Evolutionary conservation across 768 basidiomycete genomes (phyloP), one percentile per base, ranked within the genome.

Genomic region (Gloeopeniophorella convolvens): DNA sequence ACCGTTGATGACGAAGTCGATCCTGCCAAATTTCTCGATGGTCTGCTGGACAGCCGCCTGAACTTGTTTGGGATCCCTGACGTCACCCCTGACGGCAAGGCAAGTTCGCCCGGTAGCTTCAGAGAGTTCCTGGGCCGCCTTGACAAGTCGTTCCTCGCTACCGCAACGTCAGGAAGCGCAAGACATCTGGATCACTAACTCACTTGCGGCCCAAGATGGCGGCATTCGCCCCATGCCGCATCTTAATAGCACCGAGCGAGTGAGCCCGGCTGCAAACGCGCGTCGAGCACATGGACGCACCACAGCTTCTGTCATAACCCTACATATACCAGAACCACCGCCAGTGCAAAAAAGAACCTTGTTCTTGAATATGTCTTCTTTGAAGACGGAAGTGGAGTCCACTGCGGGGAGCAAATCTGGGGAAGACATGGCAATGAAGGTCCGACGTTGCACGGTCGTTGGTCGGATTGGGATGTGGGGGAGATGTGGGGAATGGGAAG

Each of bases 1-100:
- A 88, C 92, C 92, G 63, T 90, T 92, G 48, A 97, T 89, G 43
- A 97, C 94, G 63, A 89, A 95, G 69, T 99, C 94, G 51, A 99
- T 90, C 56, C 74, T 75, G 0, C 94, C 93, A 62, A 87, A 93
- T 57, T 72, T 74, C 54, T 82, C 77, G 15, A 93, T 77, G 1
- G 88, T 79, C 62, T 79, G 76, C 23, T 78, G 67, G 16, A 89
- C 94, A 5, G 95, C 95, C 6, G 74, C 78, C 51, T 77, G 73
- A 32, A 99, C 68, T 12, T 82, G 72, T 42, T 80, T 73, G 1
- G 88, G 82, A 32, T 87, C 72, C 40, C 94, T 74, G 8, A 99
- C 95, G 61, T 98, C 95, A 1, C 78, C 92, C 54, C 83, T 77
- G 9, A 77, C 71, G 12, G 87, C 71, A 4, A 97, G 59, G 62